phyloP scores from a whole-genome alignment of 495 filamentous ascomycete species.

The Terfezia boudieri region DNA sequence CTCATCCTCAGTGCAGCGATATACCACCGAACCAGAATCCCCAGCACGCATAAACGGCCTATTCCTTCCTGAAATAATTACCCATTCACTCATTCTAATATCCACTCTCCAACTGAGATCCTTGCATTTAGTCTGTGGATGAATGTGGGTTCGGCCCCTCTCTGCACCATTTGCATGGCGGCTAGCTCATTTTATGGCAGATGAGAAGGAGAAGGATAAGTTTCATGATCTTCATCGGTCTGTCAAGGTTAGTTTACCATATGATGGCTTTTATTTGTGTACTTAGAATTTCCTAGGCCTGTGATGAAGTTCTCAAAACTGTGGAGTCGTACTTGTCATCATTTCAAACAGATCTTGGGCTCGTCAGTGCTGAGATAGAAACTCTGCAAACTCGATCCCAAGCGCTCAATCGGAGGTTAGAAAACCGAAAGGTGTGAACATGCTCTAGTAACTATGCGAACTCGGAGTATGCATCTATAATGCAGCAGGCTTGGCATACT shows the following conservation, averaged over 20 bases:
- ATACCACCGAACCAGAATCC: no score
- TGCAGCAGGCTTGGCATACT: no score
- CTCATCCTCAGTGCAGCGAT: no score
- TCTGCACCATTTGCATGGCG: conserved; percentile 9
- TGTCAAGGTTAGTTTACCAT: conserved; percentile 29
- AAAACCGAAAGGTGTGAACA: conserved; percentile 42
- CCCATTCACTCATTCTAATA: no score
- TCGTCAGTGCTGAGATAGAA: conserved; percentile 87
- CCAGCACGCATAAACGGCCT: no score
- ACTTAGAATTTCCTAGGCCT: conserved; percentile 28
- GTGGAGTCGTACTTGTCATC: conserved; percentile 79
- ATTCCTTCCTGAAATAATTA: no score
- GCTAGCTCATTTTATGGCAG: conserved; percentile 20
- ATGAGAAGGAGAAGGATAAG: conserved; percentile 65
- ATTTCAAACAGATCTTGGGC: conserved; percentile 78
- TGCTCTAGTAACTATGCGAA: not conserved
- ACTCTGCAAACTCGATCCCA: conserved; percentile 68
- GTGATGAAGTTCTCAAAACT: conserved; percentile 80
- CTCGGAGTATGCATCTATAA: no score
- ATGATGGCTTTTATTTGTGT: not conserved
- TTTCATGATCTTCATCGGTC: conserved; percentile 82
- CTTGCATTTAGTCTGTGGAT: conserved; percentile 29
- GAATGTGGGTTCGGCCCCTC: conserved; percentile 38
- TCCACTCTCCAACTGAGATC: no score
- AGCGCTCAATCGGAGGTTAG: conserved; percentile 61